Evolutionary conservation across 2,329 filamentous ascomycete genomes (phyloP).

Genomic region (Aspergillus viridinutans): DNA sequence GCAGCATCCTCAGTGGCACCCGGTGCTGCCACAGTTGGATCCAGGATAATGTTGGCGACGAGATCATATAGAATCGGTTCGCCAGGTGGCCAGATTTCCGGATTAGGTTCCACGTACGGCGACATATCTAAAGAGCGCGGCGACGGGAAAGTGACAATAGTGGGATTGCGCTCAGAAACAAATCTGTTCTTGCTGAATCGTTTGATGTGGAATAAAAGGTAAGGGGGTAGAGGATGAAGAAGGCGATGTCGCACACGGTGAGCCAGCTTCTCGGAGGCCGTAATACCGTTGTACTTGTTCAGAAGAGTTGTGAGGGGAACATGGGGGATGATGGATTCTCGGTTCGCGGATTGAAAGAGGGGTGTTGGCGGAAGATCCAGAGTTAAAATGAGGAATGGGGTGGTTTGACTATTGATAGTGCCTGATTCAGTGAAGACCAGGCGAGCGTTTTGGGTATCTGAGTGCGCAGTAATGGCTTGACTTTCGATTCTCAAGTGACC

Average conservation of each 20-base stretch:
- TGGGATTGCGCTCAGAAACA: conserved; percentile 90
- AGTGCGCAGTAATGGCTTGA: conserved; percentile 86
- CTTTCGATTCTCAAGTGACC: conserved; percentile 88
- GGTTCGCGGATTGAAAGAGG: conserved; percentile 90
- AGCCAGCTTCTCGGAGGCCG: conserved; percentile 81
- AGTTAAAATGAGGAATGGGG: conserved; percentile 85
- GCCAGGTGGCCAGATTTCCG: conserved; percentile 61
- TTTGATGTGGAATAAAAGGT: conserved; percentile 91
- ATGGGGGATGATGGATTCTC: conserved; percentile 88
- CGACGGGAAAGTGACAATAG: conserved; percentile 93
- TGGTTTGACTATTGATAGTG: conserved; percentile 69
- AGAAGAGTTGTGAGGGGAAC: conserved; percentile 74
- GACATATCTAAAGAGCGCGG: conserved; percentile 77
- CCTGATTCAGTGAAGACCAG: conserved; percentile 90
- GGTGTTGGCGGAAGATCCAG: conserved; percentile 88
- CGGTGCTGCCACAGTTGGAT: conserved; percentile 58
- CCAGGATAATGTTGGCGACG: conserved; percentile 78
- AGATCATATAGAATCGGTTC: conserved; percentile 94
- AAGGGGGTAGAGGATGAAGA: conserved; percentile 85
- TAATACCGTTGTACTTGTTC: conserved; percentile 86
- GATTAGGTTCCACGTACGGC: conserved; percentile 87
- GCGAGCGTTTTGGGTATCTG: conserved; percentile 73
- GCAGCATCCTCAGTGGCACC: conserved; percentile 48
- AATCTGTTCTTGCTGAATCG: conserved; percentile 97
- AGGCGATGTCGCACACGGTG: conserved; percentile 86